Conservation (phyloP, 768 basidiomycete genomes). For the Asterophora lycoperdoides region DNA sequence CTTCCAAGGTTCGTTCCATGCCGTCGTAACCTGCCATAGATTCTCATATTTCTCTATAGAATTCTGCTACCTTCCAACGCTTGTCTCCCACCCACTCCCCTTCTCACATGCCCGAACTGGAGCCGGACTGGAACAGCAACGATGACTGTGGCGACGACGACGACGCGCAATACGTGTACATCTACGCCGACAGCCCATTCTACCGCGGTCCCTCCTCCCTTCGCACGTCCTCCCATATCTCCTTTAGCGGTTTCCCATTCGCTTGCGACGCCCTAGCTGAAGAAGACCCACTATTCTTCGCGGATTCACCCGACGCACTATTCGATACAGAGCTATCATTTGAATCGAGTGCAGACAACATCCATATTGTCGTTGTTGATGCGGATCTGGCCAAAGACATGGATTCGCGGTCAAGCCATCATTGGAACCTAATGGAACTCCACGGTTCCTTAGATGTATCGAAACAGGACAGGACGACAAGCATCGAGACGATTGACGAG, state of each 20-base stretch:
- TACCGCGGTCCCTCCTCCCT: slow-evolving; percentile 26
- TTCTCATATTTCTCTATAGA: not conserved
- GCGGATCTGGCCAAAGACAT: not conserved
- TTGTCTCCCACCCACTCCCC: slow-evolving; percentile 10
- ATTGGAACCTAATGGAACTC: not conserved
- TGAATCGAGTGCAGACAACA: not conserved
- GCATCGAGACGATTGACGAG: not conserved
- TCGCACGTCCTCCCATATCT: slow-evolving; percentile 25
- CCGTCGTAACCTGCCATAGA: not conserved
- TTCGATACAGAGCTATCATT: slow-evolving; percentile 6
- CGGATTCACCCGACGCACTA: slow-evolving; percentile 1
- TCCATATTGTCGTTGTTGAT: not conserved
- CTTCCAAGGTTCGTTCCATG: slow-evolving; percentile 5
- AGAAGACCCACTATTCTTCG: slow-evolving; percentile 18
- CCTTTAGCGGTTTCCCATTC: slow-evolving; percentile 23
- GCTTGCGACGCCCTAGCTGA: slow-evolving; percentile 23
- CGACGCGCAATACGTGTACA: slow-evolving; percentile 33
- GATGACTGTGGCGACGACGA: slow-evolving; percentile 17
- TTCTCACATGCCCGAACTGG: slow-evolving; percentile 16
- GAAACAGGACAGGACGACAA: not conserved
- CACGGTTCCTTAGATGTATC: not conserved
- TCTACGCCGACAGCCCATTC: slow-evolving; percentile 37
- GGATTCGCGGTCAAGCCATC: not conserved
- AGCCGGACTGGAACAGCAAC: slow-evolving; percentile 15
- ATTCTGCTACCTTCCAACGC: slow-evolving; percentile 1